Evolutionary conservation across 2,329 filamentous ascomycete species (phyloP), one percentile per base, ranked within the genome.

Genomic region (Cladosporium sp.): DNA sequence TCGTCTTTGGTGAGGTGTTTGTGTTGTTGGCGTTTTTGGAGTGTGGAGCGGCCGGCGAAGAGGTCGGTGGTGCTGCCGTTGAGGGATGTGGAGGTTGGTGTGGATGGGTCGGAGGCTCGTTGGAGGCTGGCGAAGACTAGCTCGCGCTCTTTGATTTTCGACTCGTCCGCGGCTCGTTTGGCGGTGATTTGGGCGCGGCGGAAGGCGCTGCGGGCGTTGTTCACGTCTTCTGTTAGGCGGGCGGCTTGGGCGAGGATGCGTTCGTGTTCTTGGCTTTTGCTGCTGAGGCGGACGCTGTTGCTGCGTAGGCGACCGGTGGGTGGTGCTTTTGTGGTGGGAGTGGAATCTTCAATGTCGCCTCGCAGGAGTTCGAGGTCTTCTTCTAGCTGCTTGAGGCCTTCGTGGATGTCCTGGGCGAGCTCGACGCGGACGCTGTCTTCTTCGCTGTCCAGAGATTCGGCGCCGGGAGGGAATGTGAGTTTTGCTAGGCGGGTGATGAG

Each of bases 111-210:
- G 18, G 55, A 45, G 19, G 72, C 71, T 59, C 74, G 69, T 50
- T 75, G 75, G 57, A 85, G 80, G 12, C 79, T 82, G 12, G 82
- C 79, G 54, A 95, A 80, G 45, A 95, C 76, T 18, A 89, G 74
- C 57, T 89, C 81, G 56, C 88, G 82, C 67, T 96, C 88, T 58
- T 83, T 83, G 46, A 82, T 78, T 64, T 85, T 88, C 13, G 89
- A 87, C 49, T 77, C 72, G 60, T 88, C 81, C 32, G 90, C 79
- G 68, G 81, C 86, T 56, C 82, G 79, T 67, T 88, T 92, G 16
- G 89, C 90, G 20, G 80, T 75, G 47, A 95, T 73, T 62, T 94
- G 88, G 11, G 92, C 91, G 66, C 83, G 85, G 57, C 91, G 84
- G 68, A 94, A 96, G 27, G 82, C 79, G 29, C 77, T 73, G 53